A percentile compares a stretch with the other conserved stretches of the same genome.
Evolutionary conservation across 2,329 filamentous ascomycete genomes (phyloP).

Genomic region (Aspergillus fischeri): DNA sequence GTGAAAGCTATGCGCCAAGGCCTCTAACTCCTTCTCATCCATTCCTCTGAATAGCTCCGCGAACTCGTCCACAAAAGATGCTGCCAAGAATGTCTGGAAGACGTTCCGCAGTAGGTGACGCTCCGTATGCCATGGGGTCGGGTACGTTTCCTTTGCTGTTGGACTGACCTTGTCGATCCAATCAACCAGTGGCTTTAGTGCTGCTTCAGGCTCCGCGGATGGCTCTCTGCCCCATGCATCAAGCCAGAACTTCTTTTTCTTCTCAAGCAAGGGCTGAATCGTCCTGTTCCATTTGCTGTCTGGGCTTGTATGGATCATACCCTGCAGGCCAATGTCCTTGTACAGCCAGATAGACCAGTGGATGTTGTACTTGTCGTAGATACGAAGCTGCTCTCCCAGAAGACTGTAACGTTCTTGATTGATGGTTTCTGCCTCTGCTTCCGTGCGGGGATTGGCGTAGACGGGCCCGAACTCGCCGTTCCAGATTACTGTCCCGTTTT

Average conservation of each 20-base stretch:
- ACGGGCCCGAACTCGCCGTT: constrained; percentile 53
- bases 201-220: constrained; percentile 42
- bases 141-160: constrained; percentile 42
- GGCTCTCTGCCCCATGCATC: constrained; percentile 53
- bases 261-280: constrained; percentile 51
- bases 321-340: constrained; percentile 56
- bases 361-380: constrained; percentile 51
- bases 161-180: constrained; percentile 44
- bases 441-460: constrained; percentile 27
- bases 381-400: constrained; percentile 46
- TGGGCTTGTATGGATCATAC: constrained; percentile 50
- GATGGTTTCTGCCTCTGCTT: constrained; percentile 33
- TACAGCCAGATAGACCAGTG: constrained; percentile 60
- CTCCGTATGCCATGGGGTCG: constrained; percentile 49
- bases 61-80: constrained; percentile 52
- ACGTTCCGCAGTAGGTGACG: constrained; percentile 46
- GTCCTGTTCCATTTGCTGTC: constrained; percentile 49
- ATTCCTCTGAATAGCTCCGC: constrained; percentile 53
- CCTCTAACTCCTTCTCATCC: constrained; percentile 51
- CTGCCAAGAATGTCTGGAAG: constrained; percentile 48
- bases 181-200: constrained; percentile 41
- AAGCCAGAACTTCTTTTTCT: constrained; percentile 52
- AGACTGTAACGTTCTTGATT: constrained; percentile 46
- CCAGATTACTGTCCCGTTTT: constrained; percentile 44
- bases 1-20: constrained; percentile 50